Conservation (phyloP, 345 rosid genomes). For the Lagerstroemia speciosa region DNA sequence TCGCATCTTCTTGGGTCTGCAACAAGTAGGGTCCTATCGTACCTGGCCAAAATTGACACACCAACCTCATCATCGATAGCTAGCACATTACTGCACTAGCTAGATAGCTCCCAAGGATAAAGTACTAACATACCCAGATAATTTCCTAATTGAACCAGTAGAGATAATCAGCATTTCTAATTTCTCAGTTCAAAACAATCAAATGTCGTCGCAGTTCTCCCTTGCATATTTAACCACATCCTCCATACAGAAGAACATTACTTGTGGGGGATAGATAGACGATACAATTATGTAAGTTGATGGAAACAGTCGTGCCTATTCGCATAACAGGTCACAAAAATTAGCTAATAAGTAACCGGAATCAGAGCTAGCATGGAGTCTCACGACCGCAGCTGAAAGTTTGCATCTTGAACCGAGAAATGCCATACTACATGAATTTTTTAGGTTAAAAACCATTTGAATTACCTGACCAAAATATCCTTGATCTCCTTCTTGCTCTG, state of each 20-base stretch:
- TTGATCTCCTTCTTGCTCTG: constrained; percentile 87
- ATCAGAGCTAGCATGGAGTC: background rate
- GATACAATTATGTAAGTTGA: too few relatives aligned
- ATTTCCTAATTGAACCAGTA: background rate
- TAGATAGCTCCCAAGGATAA: background rate
- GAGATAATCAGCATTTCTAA: background rate
- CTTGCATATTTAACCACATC: background rate
- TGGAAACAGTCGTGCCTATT: too few relatives aligned
- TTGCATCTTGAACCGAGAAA: background rate
- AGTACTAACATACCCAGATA: background rate
- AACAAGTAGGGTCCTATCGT: constrained; percentile 74
- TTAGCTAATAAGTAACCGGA: background rate
- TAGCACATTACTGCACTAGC: too few relatives aligned
- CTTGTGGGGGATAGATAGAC: too few relatives aligned
- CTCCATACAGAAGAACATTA: too few relatives aligned
- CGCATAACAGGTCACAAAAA: background rate
- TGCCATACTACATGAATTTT: background rate
- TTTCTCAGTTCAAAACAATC: background rate
- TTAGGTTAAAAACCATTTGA: background rate
- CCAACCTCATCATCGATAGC: background rate
- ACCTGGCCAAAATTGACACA: constrained; percentile 7
- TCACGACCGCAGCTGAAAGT: background rate
- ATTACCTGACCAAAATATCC: constrained; percentile 64
- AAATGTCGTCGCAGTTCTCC: background rate
- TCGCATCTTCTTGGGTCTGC: constrained; percentile 93